Base-by-base conservation (phyloP, 805 yeast species). In the Wickerhamomyces bisporus region DNA sequence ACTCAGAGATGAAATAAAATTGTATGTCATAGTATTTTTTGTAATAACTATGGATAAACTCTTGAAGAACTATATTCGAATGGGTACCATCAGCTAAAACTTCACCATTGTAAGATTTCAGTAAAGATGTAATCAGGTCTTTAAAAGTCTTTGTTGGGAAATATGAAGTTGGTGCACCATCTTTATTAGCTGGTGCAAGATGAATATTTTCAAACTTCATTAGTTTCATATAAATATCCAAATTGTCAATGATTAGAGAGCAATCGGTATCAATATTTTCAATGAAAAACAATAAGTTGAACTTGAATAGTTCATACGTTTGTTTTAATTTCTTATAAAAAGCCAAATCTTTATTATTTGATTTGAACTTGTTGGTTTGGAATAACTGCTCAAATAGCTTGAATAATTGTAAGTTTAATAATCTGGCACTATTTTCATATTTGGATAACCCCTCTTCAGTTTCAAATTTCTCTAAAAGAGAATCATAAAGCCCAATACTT, bases 1-100 rank as follows among this genome's bases (percentile, higher is more conserved):
- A 56, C 47, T 73, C 79, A 27, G 69, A 64, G 53, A 81, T 77
- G 47, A 86, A 81, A 53, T 80, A 84, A 54, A 68, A 86, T 49
- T 88, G 86, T 40, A 91, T 61, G 57, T 91, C 98, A 67, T 85
- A 85, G 57, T 73, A 75, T 48, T 69, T 68, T 23, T 53, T 51
- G 52, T 80, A 80, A 43, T 73, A 78, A 20, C 64, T 65, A 17
- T 70, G 77, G 21, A 68, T 50, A 51, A 84, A 85, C 53, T 82
- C 86, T 35, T 67, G 56, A 13, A 77, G 42, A 11, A 73, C 55
- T 36, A 73, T 68, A 52, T 69, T 71, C 13, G 71, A 70, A 25
- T 68, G 62, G 0, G 76, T 60, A 10, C 72, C 74, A 51, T 78
- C 80, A 3, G 58, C 52, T 19, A 68, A 58, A 6, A 65, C 49